Conservation (phyloP, 495 filamentous ascomycete species). For the Parachaetomium inaequale region DNA sequence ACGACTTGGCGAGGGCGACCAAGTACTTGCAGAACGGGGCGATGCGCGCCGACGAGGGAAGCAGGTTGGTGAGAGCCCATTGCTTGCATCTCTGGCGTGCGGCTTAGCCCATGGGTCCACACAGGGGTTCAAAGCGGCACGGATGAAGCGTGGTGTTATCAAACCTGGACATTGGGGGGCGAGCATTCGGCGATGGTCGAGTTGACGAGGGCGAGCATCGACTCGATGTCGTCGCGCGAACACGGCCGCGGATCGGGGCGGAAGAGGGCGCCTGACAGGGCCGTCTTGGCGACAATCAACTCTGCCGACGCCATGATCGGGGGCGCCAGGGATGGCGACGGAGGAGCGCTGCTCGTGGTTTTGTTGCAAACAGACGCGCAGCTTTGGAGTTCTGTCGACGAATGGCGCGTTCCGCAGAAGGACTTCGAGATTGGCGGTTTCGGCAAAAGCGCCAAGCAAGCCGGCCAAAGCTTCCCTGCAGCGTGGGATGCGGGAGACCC, state of each 20-base stretch:
- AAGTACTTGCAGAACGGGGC: conserved; percentile 73
- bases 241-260: conserved; percentile 71
- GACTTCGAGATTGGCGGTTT: not conserved
- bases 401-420: not conserved
- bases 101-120: conserved; percentile 53
- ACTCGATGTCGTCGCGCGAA: conserved; percentile 65
- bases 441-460: conserved; percentile 1
- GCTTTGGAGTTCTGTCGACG: not conserved
- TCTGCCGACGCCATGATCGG: conserved; percentile 65
- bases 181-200: conserved; percentile 70
- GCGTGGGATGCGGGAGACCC: not conserved
- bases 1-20: conserved; percentile 61
- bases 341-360: not conserved
- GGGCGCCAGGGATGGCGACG: not conserved
- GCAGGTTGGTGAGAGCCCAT: conserved; percentile 73
- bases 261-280: conserved; percentile 70
- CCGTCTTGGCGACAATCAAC: conserved; percentile 76
- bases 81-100: conserved; percentile 73
- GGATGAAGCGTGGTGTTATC: conserved; percentile 57
- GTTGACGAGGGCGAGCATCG: conserved; percentile 66
- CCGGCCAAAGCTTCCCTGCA: not conserved
- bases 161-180: conserved; percentile 90
- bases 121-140: conserved; percentile 42
- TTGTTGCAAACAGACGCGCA: conserved; percentile 1
- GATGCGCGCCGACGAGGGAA: conserved; percentile 63